Evolutionary conservation across 1,284 basidiomycete genomes (phyloP).

Genomic region (Irpex rosettiformis): DNA sequence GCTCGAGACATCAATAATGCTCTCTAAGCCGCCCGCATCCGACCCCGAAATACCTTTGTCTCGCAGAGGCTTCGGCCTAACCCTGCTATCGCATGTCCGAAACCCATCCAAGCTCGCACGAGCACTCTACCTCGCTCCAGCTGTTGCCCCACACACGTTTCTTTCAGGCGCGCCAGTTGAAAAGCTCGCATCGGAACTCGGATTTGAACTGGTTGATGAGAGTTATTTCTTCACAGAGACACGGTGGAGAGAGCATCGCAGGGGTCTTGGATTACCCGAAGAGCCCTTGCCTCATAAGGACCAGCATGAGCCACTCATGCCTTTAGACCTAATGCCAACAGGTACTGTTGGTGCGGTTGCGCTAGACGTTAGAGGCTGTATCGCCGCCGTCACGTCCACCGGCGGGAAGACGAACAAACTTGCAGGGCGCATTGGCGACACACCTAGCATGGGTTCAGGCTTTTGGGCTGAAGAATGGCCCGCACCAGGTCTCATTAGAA

Average conservation of each 20-base stretch:
- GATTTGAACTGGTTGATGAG: constrained; percentile 59
- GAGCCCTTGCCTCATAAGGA: constrained; percentile 37
- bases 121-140: constrained; percentile 64
- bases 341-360: constrained; percentile 86
- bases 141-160: constrained; percentile 61
- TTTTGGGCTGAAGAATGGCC: constrained; percentile 83
- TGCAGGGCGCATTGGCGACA: constrained; percentile 78
- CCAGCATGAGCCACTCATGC: constrained; percentile 20
- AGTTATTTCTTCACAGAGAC: constrained; percentile 74
- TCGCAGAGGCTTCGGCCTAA: constrained; percentile 60
- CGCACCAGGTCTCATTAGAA: constrained; percentile 34
- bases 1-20: constrained; percentile 75
- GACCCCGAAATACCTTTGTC: constrained; percentile 55
- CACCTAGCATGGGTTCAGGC: constrained; percentile 72
- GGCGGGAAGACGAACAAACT: constrained; percentile 83
- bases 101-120: constrained; percentile 75
- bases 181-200: constrained; percentile 48
- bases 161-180: constrained; percentile 68
- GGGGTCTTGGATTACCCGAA: constrained; percentile 67
- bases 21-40: constrained; percentile 67
- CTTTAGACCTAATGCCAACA: constrained; percentile 60
- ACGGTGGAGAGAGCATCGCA: constrained; percentile 73
- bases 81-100: constrained; percentile 62
- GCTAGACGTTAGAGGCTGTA: constrained; percentile 68
- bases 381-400: constrained; percentile 72